phyloP scores from a whole-genome alignment of 352 stramenopile species.

The Pythium brassicae region DNA sequence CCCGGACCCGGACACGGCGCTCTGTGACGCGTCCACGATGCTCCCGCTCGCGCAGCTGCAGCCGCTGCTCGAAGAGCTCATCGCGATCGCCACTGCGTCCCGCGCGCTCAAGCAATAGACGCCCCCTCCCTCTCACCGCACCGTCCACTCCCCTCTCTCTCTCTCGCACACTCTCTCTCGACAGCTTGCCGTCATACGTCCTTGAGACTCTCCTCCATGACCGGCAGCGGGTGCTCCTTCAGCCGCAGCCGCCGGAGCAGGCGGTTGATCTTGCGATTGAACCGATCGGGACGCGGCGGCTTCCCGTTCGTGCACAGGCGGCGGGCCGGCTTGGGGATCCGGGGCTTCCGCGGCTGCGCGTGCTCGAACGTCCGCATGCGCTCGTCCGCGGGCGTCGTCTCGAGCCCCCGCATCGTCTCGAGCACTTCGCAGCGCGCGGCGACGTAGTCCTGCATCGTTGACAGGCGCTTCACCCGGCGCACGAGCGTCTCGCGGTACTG shows the following conservation, averaged over 20 bases:
- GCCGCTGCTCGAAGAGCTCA: constrained; percentile 63
- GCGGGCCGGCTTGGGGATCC: constrained; percentile 57
- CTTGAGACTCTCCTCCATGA: constrained; percentile 75
- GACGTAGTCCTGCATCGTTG: constrained; percentile 54
- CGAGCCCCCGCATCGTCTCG: constrained; percentile 30
- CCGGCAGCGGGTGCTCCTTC: constrained; percentile 56
- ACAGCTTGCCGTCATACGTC: constrained; percentile 27
- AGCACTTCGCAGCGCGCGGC: constrained; percentile 44
- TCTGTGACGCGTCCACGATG: constrained; percentile 76
- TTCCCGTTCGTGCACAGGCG: constrained; percentile 26
- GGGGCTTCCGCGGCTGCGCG: constrained; percentile 48
- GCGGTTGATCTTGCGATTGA: constrained; percentile 81
- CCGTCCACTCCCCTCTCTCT: too few species aligned
- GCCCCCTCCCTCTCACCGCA: too few species aligned
- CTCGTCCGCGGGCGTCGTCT: constrained; percentile 17
- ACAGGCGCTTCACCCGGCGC: constrained; percentile 42
- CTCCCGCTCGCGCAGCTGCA: constrained; percentile 64
- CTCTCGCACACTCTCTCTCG: background rate
- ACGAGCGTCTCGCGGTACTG: constrained; percentile 61
- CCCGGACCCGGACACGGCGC: constrained; percentile 48
- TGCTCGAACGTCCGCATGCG: constrained; percentile 16
- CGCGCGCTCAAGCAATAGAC: constrained; percentile 21
- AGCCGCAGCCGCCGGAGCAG: constrained; percentile 68
- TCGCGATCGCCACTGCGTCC: constrained; percentile 60
- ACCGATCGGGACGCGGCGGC: constrained; percentile 54